These are phyloP conservation scores for Amanita rubescens DNA, from an alignment of 768 basidiomycete genomes.

Conservation along the genomic window DNA sequence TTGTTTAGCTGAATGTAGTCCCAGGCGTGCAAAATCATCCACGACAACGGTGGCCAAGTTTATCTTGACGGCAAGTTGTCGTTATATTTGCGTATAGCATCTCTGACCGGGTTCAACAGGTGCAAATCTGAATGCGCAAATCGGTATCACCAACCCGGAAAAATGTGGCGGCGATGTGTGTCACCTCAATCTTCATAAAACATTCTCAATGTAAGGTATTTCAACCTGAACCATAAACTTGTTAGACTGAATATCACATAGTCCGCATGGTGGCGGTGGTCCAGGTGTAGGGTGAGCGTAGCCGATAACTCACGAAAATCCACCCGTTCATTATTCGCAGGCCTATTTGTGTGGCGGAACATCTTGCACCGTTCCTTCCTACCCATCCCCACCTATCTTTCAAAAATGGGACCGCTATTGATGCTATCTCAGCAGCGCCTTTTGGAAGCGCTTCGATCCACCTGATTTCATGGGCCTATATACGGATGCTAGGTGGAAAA, in stretches of 20 bases:
- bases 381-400: constrained; percentile 69
- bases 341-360: constrained; percentile 91
- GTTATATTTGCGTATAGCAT: not conserved
- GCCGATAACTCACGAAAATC: constrained; percentile 4
- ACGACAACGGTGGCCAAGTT: constrained; percentile 93
- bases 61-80: constrained; percentile 73
- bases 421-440: constrained; percentile 86
- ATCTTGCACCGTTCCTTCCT: constrained; percentile 92
- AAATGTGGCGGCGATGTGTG: constrained; percentile 98
- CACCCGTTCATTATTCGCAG: constrained; percentile 24
- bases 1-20: constrained; percentile 2
- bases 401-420: constrained; percentile 66
- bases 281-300: constrained; percentile 80
- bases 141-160: constrained; percentile 88
- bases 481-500: constrained; percentile 97
- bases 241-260: constrained; percentile 19
- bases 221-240: constrained; percentile 1
- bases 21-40: constrained; percentile 88
- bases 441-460: constrained; percentile 94
- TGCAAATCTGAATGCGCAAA: constrained; percentile 91
- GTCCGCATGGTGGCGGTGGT: constrained; percentile 95
- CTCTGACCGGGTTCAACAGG: constrained; percentile 27
- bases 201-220: constrained; percentile 77
- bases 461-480: constrained; percentile 97
- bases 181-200: constrained; percentile 98